These are phyloP conservation scores for Neoboletus subvelutipes DNA, from an alignment of 768 basidiomycete species.

Conservation along the genomic window DNA sequence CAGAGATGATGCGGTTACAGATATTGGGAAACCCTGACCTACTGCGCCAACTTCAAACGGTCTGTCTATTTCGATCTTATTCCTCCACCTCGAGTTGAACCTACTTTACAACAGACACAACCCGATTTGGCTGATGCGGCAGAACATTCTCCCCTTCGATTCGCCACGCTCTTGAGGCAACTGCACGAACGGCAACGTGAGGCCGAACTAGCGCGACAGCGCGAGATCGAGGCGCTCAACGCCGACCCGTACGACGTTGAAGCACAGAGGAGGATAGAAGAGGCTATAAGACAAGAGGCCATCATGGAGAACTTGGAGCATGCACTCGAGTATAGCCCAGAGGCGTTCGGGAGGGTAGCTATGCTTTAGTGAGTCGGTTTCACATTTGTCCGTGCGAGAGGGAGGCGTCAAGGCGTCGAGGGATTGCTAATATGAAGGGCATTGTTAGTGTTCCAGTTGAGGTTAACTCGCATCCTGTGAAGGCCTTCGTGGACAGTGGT, in stretches of 20 bases:
- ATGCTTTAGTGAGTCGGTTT: slow-evolving; percentile 88
- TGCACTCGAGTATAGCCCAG: slow-evolving; percentile 91
- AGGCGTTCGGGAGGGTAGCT: slow-evolving; percentile 88
- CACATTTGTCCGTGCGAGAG: neutral
- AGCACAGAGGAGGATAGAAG: slow-evolving; percentile 91
- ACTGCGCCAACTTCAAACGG: slow-evolving; percentile 71
- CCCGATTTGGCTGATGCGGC: slow-evolving; percentile 82
- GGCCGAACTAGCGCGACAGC: slow-evolving; percentile 55
- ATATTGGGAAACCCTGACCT: slow-evolving; percentile 80
- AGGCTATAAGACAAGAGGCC: slow-evolving; percentile 85
- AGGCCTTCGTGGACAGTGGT: slow-evolving; percentile 98
- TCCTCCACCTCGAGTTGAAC: neutral
- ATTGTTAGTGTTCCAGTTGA: slow-evolving; percentile 76
- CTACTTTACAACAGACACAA: slow-evolving; percentile 48
- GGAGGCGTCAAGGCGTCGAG: neutral
- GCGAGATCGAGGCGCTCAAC: slow-evolving; percentile 67
- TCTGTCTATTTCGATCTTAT: slow-evolving; percentile 24
- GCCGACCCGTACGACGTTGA: slow-evolving; percentile 91
- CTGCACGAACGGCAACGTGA: slow-evolving; percentile 54
- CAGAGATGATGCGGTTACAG: slow-evolving; percentile 90
- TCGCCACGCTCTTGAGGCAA: slow-evolving; percentile 70
- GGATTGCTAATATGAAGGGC: slow-evolving; percentile 12
- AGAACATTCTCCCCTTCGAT: slow-evolving; percentile 63
- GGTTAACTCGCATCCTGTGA: slow-evolving; percentile 86
- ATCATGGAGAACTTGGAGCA: slow-evolving; percentile 92